phyloP scores from a whole-genome alignment of 768 basidiomycete species.

The Amanita brunnescens region DNA sequence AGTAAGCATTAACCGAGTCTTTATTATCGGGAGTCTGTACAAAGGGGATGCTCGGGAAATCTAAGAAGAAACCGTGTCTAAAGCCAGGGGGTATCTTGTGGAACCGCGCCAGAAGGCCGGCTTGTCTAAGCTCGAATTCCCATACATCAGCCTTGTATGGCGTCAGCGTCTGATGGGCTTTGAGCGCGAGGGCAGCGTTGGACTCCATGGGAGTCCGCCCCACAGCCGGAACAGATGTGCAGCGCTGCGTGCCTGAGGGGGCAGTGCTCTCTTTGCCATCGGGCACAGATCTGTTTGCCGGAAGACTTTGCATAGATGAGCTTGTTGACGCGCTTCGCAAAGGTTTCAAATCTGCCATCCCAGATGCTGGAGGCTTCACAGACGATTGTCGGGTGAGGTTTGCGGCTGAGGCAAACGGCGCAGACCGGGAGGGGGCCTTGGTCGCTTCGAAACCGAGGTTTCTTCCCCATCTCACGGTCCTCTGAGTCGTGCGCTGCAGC shows the following conservation, averaged over 20 bases:
- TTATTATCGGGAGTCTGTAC: neutral
- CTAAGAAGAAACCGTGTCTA: neutral
- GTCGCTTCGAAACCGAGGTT: neutral
- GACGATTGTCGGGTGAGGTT: neutral
- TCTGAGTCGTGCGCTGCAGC: neutral
- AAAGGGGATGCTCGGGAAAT: neutral
- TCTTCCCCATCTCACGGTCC: neutral
- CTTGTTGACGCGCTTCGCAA: neutral
- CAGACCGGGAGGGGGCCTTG: neutral
- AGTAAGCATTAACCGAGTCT: neutral
- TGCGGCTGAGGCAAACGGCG: neutral
- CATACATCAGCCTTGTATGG: neutral
- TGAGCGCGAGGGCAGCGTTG: neutral
- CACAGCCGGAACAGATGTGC: neutral
- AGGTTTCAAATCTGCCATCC: neutral
- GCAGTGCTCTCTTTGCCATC: neutral
- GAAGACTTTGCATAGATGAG: neutral
- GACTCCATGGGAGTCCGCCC: neutral
- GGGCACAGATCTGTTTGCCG: neutral
- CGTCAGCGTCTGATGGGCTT: neutral
- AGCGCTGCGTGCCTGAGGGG: neutral
- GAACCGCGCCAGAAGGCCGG: neutral
- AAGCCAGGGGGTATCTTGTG: neutral
- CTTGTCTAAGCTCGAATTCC: neutral
- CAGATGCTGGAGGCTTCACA: neutral